Conservation (phyloP, 1,284 basidiomycete genomes). For the Laetiporus sulphureus region DNA sequence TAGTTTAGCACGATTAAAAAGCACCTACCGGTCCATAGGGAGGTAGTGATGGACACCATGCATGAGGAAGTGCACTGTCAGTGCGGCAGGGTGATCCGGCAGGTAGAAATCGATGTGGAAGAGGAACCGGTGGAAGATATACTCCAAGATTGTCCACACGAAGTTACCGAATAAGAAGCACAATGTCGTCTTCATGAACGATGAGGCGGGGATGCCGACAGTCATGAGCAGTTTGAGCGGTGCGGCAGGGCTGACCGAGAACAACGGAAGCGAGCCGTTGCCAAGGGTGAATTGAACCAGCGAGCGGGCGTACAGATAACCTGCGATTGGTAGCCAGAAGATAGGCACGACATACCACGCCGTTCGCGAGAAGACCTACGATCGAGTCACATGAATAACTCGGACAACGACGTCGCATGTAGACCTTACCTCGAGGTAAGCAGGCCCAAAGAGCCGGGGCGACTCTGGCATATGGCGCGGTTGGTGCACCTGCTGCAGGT, state of each 20-base stretch:
- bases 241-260: slow-evolving; percentile 46
- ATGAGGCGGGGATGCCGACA: slow-evolving; percentile 35
- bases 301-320: slow-evolving; percentile 78
- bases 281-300: slow-evolving; percentile 69
- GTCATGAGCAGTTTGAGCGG: slow-evolving; percentile 41
- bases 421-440: slow-evolving; percentile 67
- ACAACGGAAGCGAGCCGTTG: slow-evolving; percentile 45
- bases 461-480: slow-evolving; percentile 86
- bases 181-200: slow-evolving; percentile 42
- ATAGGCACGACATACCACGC: slow-evolving; percentile 93
- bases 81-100: slow-evolving; percentile 77
- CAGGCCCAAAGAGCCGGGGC: slow-evolving; percentile 82
- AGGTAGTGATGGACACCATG: slow-evolving; percentile 98
- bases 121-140: slow-evolving; percentile 92
- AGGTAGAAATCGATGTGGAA: slow-evolving; percentile 95
- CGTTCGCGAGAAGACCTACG: slow-evolving; percentile 78
- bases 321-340: slow-evolving; percentile 88
- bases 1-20: neutral
- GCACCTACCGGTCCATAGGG: slow-evolving; percentile 82
- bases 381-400: slow-evolving; percentile 1
- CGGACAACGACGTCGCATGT: too few relatives aligned
- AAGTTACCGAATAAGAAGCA: slow-evolving; percentile 83
- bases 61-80: slow-evolving; percentile 88
- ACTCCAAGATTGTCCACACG: slow-evolving; percentile 95
- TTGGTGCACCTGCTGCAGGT: slow-evolving; percentile 94